phyloP scores from a whole-genome alignment of 2,329 filamentous ascomycete species.

The Clonostachys sp. region DNA sequence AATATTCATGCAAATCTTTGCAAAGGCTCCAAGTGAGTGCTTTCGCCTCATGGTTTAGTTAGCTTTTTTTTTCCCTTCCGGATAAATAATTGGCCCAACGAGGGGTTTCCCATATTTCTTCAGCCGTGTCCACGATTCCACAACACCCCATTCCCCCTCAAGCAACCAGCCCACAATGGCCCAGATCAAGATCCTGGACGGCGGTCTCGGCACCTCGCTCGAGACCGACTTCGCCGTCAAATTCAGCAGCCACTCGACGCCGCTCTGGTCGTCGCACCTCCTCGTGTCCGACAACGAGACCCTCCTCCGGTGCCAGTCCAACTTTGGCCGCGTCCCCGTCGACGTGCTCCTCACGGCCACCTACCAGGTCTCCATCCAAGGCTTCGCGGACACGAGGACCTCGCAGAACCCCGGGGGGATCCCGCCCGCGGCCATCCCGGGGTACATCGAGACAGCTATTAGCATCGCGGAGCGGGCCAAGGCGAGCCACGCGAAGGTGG shows the following conservation, averaged over 20 bases:
- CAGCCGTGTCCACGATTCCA: too few species aligned
- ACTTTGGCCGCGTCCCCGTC: constrained; percentile 51
- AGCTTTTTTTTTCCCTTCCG: too few species aligned
- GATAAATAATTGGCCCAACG: too few species aligned
- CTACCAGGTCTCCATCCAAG: constrained; percentile 57
- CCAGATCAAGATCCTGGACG: constrained; percentile 52
- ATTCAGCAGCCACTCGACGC: constrained; percentile 43
- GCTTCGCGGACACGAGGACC: constrained; percentile 46
- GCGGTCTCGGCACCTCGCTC: constrained; percentile 63
- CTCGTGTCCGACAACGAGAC: constrained; percentile 48
- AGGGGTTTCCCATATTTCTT: too few species aligned
- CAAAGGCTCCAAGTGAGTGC: too few species aligned
- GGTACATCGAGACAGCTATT: constrained; percentile 37
- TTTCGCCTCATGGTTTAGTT: too few species aligned
- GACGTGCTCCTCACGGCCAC: constrained; percentile 65
- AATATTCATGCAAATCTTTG: too few species aligned
- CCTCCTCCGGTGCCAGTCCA: constrained; percentile 48
- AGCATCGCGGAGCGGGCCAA: constrained; percentile 26
- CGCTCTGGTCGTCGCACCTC: constrained; percentile 65
- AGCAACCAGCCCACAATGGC: constrained; percentile 9
- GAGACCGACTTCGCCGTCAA: constrained; percentile 48
- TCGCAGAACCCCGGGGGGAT: constrained; percentile 37
- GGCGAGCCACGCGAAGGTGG: constrained; percentile 24
- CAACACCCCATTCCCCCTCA: too few species aligned
- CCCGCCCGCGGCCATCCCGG: constrained; percentile 25